Conservation (phyloP, 2,329 filamentous ascomycete species). For the Neonectria sp. region DNA sequence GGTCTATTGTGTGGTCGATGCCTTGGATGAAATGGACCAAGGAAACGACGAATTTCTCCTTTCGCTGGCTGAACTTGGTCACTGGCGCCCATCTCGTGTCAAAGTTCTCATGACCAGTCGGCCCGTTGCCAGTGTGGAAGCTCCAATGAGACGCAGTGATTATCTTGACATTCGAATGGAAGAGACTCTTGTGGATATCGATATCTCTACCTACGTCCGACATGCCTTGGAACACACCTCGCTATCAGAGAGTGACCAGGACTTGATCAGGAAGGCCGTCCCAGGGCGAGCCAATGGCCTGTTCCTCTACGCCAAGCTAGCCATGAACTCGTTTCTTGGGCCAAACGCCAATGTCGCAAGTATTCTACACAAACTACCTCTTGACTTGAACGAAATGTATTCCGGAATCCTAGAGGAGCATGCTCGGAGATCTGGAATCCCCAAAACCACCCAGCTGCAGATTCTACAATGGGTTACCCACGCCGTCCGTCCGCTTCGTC, state of each 20-base stretch:
- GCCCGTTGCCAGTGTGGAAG: constrained; percentile 48
- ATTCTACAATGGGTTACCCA: constrained; percentile 60
- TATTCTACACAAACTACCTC: constrained; percentile 52
- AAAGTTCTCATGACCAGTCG: constrained; percentile 61
- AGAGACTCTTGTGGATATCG: constrained; percentile 52
- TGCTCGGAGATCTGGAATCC: constrained; percentile 49
- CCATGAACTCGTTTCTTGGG: constrained; percentile 55
- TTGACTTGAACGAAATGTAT: constrained; percentile 58
- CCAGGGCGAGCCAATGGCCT: constrained; percentile 49
- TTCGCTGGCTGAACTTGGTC: constrained; percentile 49
- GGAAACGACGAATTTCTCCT: constrained; percentile 52
- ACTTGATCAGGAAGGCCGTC: background rate
- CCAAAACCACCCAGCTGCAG: constrained; percentile 51
- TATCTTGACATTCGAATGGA: constrained; percentile 53
- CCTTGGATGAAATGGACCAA: constrained; percentile 61
- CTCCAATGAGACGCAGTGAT: constrained; percentile 41
- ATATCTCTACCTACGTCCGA: constrained; percentile 56
- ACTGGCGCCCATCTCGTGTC: constrained; percentile 48
- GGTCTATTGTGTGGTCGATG: constrained; percentile 58
- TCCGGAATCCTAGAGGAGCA: constrained; percentile 56
- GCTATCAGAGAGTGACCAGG: background rate
- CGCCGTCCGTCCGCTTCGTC: constrained; percentile 56
- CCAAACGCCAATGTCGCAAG: constrained; percentile 39
- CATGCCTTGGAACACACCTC: constrained; percentile 26
- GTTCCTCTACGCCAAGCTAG: constrained; percentile 60